These are phyloP conservation scores for Sphaceloma murrayae DNA, from an alignment of 2,329 filamentous ascomycete species.

Conservation along the genomic window DNA sequence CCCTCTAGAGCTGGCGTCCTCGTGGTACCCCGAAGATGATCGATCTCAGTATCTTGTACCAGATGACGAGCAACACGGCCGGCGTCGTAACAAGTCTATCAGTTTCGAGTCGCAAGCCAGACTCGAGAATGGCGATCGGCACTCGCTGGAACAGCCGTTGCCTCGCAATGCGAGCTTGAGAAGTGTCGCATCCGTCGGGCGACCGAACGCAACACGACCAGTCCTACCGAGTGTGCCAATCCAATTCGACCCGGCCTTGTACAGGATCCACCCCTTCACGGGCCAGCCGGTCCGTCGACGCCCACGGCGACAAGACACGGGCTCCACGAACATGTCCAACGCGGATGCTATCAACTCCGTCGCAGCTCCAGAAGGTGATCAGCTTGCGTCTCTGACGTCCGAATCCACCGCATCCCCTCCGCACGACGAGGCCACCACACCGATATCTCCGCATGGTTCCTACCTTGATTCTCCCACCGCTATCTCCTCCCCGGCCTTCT, in stretches of 20 bases:
- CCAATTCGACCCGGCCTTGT: slow-evolving; percentile 1
- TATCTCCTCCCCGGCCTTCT: slow-evolving; percentile 30
- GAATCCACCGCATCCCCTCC: slow-evolving; percentile 33
- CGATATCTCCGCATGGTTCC: slow-evolving; percentile 27
- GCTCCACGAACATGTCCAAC: slow-evolving; percentile 16
- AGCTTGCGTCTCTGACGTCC: slow-evolving; percentile 35
- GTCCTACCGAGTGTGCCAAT: slow-evolving; percentile 9
- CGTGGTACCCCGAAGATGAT: slow-evolving; percentile 11
- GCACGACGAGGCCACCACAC: slow-evolving; percentile 32
- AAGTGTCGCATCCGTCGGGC: slow-evolving; percentile 6
- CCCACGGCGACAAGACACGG: slow-evolving; percentile 17
- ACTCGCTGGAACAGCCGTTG: slow-evolving; percentile 31
- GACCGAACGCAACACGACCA: slow-evolving; percentile 10
- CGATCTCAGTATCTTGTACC: slow-evolving; percentile 1
- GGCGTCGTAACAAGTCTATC: slow-evolving; percentile 31
- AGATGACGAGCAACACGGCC: slow-evolving; percentile 2
- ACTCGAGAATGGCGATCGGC: slow-evolving; percentile 33
- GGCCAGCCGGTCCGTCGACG: slow-evolving; percentile 18
- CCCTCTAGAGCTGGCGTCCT: slow-evolving; percentile 8
- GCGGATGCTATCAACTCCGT: slow-evolving; percentile 16
- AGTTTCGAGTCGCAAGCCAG: slow-evolving; percentile 34
- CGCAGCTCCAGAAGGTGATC: slow-evolving; percentile 24
- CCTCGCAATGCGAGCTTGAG: slow-evolving; percentile 24
- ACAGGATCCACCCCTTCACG: slow-evolving; percentile 19
- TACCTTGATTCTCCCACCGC: slow-evolving; percentile 28